Conservation (phyloP, 768 basidiomycete genomes). For the Cyathus striatus region DNA sequence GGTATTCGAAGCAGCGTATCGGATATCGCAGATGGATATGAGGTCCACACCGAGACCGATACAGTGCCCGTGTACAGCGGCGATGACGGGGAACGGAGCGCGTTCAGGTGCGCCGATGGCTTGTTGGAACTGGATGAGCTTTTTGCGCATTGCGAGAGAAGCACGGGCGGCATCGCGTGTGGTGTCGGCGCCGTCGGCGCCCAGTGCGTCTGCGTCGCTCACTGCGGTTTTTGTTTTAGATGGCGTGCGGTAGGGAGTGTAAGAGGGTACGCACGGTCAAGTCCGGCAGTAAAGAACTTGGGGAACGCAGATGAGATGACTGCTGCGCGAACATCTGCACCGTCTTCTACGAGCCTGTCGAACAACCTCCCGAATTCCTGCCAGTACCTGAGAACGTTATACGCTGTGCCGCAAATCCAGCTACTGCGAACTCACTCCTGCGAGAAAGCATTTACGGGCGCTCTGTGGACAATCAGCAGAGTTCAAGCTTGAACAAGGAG, state of each 20-base stretch:
- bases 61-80: slow-evolving; percentile 69
- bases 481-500: not conserved
- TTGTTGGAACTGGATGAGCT: slow-evolving; percentile 59
- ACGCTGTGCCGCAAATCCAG: not conserved
- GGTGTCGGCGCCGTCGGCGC: slow-evolving; percentile 12
- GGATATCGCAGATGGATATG: slow-evolving; percentile 69
- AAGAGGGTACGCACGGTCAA: slow-evolving; percentile 56
- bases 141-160: slow-evolving; percentile 41
- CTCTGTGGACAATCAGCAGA: slow-evolving; percentile 24
- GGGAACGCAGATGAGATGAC: slow-evolving; percentile 69
- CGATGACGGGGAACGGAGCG: slow-evolving; percentile 78
- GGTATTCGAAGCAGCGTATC: slow-evolving; percentile 60
- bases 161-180: slow-evolving; percentile 46
- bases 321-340: slow-evolving; percentile 55
- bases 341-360: slow-evolving; percentile 44
- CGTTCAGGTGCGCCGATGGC: slow-evolving; percentile 65
- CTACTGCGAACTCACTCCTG: slow-evolving; percentile 28
- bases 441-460: slow-evolving; percentile 66
- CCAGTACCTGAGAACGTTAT: slow-evolving; percentile 57
- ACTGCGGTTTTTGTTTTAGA: slow-evolving; percentile 16
- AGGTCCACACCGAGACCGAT: slow-evolving; percentile 81
- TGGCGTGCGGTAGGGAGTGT: not conserved
- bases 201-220: slow-evolving; percentile 20
- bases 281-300: slow-evolving; percentile 77
- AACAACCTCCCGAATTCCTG: slow-evolving; percentile 60